Percentiles rank a stretch among this genome's conserved stretches.
Evolutionary conservation across 345 rosid genomes (phyloP).

Genomic region (Rhodomyrtus tomentosa): DNA sequence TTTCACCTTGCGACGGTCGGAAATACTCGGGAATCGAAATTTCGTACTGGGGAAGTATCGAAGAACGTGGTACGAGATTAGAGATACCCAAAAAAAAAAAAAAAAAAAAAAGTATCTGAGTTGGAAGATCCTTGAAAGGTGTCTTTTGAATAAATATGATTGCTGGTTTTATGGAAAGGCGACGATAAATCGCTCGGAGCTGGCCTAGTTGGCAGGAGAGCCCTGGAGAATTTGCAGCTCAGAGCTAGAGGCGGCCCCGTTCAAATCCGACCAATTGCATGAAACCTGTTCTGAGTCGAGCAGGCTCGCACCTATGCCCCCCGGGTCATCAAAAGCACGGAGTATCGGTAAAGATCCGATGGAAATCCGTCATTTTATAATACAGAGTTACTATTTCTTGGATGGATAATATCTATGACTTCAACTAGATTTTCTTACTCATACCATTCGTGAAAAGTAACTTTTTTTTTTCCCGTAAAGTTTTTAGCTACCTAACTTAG

Average conservation of each 20-base stretch:
- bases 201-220: neutral
- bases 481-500: no score
- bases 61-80: neutral
- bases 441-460: neutral
- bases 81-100: neutral
- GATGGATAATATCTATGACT: no score
- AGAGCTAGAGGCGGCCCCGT: neutral
- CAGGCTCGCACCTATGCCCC: neutral
- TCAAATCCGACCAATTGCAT: neutral
- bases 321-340: fast-evolving
- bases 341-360: neutral
- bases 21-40: neutral
- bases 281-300: neutral
- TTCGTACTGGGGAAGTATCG: neutral
- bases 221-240: neutral
- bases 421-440: neutral
- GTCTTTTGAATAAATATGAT: neutral
- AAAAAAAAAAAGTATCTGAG: neutral
- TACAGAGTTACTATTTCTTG: no score
- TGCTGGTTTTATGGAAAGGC: neutral
- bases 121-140: neutral
- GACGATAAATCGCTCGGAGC: neutral
- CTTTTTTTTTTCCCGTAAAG: no score
- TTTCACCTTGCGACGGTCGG: neutral
- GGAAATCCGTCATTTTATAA: neutral